Evolutionary conservation across 176 grass and related monocot genomes (phyloP).

Genomic region (Rhynchospora pubera): DNA sequence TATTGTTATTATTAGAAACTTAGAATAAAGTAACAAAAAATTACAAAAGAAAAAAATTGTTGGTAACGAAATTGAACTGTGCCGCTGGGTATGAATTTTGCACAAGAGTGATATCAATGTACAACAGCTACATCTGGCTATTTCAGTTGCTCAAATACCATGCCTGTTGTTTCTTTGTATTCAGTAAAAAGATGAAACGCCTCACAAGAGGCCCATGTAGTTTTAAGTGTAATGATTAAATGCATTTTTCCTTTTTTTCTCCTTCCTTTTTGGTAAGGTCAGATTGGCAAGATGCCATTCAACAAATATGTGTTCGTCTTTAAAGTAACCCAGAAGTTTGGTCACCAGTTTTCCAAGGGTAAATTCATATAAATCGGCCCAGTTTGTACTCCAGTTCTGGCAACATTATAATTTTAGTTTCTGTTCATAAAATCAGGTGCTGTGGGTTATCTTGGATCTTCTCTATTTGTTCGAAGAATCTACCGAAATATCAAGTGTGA

Average conservation of each 20-base stretch:
- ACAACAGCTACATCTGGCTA: not conserved
- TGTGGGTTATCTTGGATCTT: constrained; percentile 85
- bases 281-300: not conserved
- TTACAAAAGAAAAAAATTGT: not conserved
- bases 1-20: no score
- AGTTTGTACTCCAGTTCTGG: not conserved
- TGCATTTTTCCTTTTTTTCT: not conserved
- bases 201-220: not conserved
- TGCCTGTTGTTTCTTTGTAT: not conserved
- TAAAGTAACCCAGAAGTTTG: no score
- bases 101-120: not conserved
- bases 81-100: not conserved
- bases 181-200: not conserved
- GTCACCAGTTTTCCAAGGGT: no score
- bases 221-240: not conserved
- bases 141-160: not conserved
- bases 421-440: constrained; percentile 49
- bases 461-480: constrained; percentile 96
- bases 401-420: not conserved
- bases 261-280: not conserved
- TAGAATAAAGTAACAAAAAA: not conserved
- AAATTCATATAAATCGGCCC: not conserved
- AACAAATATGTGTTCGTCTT: no score
- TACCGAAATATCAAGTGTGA: constrained; percentile 99
- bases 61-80: not conserved